Percentiles rank a stretch among this genome's conserved stretches.
Evolutionary conservation across 768 basidiomycete species (phyloP).

Genomic region (Trametes cingulata): DNA sequence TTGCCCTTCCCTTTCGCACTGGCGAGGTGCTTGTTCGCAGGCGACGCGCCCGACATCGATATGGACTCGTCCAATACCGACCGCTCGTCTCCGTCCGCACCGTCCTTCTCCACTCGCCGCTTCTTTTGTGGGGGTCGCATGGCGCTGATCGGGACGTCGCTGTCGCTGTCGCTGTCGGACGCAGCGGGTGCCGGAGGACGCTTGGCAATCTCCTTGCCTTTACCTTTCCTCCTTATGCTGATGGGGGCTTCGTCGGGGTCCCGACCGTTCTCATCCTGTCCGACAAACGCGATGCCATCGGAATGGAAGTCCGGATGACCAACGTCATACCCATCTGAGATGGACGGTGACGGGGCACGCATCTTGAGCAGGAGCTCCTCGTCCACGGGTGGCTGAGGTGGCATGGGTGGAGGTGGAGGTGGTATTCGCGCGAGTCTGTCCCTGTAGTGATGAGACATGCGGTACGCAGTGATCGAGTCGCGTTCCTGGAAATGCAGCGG

Average conservation of each 20-base stretch:
- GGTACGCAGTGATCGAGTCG: slow-evolving; percentile 60
- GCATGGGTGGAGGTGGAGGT: slow-evolving; percentile 39
- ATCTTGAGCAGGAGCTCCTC: slow-evolving; percentile 38
- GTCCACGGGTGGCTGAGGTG: slow-evolving; percentile 33
- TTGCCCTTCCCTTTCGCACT: slow-evolving; percentile 56
- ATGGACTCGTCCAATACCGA: slow-evolving; percentile 40
- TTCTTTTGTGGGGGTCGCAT: slow-evolving; percentile 57
- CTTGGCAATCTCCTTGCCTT: slow-evolving; percentile 50
- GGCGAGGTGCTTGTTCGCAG: slow-evolving; percentile 33
- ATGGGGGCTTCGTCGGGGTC: slow-evolving; percentile 54
- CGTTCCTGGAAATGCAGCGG: slow-evolving; percentile 54
- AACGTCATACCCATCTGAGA: slow-evolving; percentile 33
- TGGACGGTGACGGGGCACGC: slow-evolving; percentile 37
- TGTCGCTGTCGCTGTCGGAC: slow-evolving; percentile 62
- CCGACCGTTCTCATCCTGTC: slow-evolving; percentile 56
- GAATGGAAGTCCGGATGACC: slow-evolving; percentile 22
- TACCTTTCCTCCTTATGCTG: slow-evolving; percentile 37
- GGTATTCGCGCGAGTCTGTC: slow-evolving; percentile 48
- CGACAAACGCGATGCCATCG: slow-evolving; percentile 21
- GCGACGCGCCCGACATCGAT: slow-evolving; percentile 29
- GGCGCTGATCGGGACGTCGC: slow-evolving; percentile 45
- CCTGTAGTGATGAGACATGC: slow-evolving; percentile 61
- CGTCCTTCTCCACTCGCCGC: slow-evolving; percentile 56
- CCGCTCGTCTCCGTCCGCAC: slow-evolving; percentile 52
- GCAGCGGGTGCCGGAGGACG: slow-evolving; percentile 47